Evolutionary conservation across 345 rosid genomes (phyloP), one percentile per base, ranked within the genome.

Genomic region (Lagerstroemia speciosa): DNA sequence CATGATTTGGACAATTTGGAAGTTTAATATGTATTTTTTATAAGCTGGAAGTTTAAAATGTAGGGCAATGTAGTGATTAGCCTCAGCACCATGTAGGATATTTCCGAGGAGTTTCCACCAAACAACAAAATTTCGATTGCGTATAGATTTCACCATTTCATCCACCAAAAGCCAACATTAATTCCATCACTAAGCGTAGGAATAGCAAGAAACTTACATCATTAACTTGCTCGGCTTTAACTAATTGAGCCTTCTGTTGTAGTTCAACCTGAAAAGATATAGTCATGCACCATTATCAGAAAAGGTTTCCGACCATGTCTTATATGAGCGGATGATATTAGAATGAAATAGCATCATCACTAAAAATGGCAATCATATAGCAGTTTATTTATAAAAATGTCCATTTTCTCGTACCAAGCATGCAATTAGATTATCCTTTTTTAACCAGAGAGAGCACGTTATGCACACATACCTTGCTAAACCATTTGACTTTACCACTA

Each of bases 221-320:
- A 70, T 72, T 81, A 77, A 83, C 82, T 79, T 83, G 83, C 75
- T 80, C 79, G 24, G 80, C 82, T 71, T 86, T 91, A 70, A 93
- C 82, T 19, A 71, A 71, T 78, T 75, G 70, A 62, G 91, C 94
- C 73, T 83, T 87, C 81, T 75, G 73, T 80, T 75, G 88, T 72
- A 89, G 79, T 81, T 89, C 97, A 57, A 84, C 96, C 98, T 93
- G 74, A 68, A 82, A 68, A 57, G 68, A 34, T 66, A 41, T 29
- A 74, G 32, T 57, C 2, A 3, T 6, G 27, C 19, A 73, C 32
- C 71, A 57, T 38, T 32, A n/a, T 52, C 29, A 32, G 58, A 30
- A n/a, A 22, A 64, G 41, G 69, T 65, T 46, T n/a, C 20, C 33
- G 38, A 8, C 48, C 74, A 26, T 17, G 43, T 37, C 43, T 1